Evolutionary conservation across 345 rosid species (phyloP).

Genomic region (Punica granatum): DNA sequence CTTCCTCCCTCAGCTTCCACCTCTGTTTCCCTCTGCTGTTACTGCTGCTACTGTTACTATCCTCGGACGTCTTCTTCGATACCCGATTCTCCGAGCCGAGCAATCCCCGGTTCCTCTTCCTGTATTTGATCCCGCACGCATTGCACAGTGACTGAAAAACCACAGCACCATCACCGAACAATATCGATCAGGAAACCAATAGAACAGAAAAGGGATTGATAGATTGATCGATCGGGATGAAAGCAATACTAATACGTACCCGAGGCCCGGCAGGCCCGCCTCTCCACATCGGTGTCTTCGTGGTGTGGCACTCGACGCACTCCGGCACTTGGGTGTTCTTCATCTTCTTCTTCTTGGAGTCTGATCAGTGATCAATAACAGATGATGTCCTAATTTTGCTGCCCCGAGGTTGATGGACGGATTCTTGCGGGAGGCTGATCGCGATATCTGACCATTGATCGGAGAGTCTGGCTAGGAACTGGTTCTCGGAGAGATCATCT

Average conservation of each 20-base stretch:
- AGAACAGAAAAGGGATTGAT: too few relatives aligned
- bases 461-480: neutral
- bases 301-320: slow-evolving; percentile 68
- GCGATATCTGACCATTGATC: neutral
- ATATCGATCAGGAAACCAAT: too few relatives aligned
- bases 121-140: slow-evolving; percentile 86
- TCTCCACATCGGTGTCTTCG: slow-evolving; percentile 84
- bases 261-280: slow-evolving; percentile 85
- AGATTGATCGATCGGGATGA: neutral
- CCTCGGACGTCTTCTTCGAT: slow-evolving; percentile 17
- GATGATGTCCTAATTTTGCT: neutral
- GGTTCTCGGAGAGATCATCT: neutral
- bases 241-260: slow-evolving; percentile 21
- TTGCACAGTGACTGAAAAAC: slow-evolving; percentile 63
- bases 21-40: slow-evolving; percentile 15
- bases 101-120: slow-evolving; percentile 51
- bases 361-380: neutral
- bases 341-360: neutral
- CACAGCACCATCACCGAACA: too few relatives aligned
- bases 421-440: too few relatives aligned
- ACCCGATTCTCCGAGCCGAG: slow-evolving; percentile 22
- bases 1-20: slow-evolving; percentile 46
- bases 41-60: too few relatives aligned
- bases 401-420: neutral
- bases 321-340: slow-evolving; percentile 8